These are phyloP conservation scores for Stentor roeselii DNA, from an alignment of 73 alveolate genomes.

Conservation along the genomic window DNA sequence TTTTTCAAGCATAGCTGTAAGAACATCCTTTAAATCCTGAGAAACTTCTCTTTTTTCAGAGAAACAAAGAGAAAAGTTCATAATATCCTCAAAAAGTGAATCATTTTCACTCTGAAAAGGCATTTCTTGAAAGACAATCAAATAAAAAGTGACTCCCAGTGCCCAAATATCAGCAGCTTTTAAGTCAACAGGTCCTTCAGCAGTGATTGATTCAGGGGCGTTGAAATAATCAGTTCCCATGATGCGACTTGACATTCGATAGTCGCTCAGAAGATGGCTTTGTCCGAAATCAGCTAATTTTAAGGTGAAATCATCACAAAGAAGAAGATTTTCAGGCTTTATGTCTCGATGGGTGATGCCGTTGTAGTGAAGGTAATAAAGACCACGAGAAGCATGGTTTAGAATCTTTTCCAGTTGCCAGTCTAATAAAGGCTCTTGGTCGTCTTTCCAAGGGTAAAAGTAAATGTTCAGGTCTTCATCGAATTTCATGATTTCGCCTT, in stretches of 20 bases:
- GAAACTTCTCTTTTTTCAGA: conserved; percentile 57
- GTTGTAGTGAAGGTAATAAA: conserved; percentile 72
- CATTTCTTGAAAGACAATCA: conserved; percentile 66
- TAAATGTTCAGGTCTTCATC: conserved; percentile 78
- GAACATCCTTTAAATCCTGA: conserved; percentile 59
- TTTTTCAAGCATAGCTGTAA: conserved; percentile 67
- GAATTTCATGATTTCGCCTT: conserved; percentile 86
- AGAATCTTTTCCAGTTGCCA: conserved; percentile 44
- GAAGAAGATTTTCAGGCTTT: conserved; percentile 91
- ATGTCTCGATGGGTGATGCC: conserved; percentile 93
- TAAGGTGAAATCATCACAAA: conserved; percentile 71
- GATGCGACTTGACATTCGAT: conserved; percentile 68
- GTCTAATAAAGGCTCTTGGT: conserved; percentile 53
- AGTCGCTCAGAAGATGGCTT: conserved; percentile 51
- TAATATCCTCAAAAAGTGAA: conserved; percentile 63
- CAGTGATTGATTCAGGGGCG: conserved; percentile 93
- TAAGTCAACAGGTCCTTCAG: too few species aligned
- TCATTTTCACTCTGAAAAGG: conserved; percentile 78
- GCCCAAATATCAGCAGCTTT: conserved; percentile 97
- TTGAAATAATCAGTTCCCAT: conserved; percentile 91
- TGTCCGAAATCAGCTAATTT: conserved; percentile 93
- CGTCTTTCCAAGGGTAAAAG: conserved; percentile 40
- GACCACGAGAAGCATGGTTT: conserved; percentile 62
- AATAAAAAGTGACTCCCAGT: conserved; percentile 84
- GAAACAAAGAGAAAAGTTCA: conserved; percentile 38